These are phyloP conservation scores for Fusarium austroafricanum DNA, from an alignment of 2,329 filamentous ascomycete genomes.

Conservation along the genomic window DNA sequence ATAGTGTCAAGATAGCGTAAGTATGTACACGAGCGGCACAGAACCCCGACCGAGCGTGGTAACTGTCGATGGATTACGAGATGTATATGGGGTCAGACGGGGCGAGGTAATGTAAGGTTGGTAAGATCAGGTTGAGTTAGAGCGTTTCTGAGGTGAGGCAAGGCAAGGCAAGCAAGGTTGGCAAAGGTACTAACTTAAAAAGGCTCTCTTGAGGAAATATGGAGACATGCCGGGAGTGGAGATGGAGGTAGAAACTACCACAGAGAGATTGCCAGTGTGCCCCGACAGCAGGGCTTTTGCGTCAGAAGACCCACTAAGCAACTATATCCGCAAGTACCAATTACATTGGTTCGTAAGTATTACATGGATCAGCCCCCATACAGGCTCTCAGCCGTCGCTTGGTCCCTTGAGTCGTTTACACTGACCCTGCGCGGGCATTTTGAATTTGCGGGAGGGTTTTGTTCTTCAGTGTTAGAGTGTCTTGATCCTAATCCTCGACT, in stretches of 20 bases:
- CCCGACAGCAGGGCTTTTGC: conserved; percentile 18
- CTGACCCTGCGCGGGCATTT: conserved; percentile 18
- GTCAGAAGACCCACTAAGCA: conserved; percentile 5
- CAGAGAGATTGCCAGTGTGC: conserved; percentile 16
- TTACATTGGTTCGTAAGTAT: conserved; percentile 3
- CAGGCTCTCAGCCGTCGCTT: conserved; percentile 29
- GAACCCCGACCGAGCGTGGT: conserved; percentile 41
- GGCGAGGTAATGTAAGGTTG: conserved; percentile 33
- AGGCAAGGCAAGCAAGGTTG: conserved; percentile 22
- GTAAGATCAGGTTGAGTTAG: conserved; percentile 36
- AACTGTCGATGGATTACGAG: conserved; percentile 40
- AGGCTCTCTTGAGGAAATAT: conserved; percentile 31
- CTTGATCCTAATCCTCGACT: conserved; percentile 2
- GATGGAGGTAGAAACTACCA: conserved; percentile 29
- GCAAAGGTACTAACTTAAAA: conserved; percentile 38
- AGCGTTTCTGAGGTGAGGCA: conserved; percentile 39
- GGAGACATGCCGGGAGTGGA: conserved; percentile 21
- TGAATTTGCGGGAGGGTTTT: conserved; percentile 20
- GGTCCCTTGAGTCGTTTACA: conserved; percentile 29
- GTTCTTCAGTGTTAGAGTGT: conserved; percentile 7
- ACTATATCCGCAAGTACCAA: conserved; percentile 22
- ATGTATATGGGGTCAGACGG: conserved; percentile 41
- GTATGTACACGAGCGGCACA: conserved; percentile 40
- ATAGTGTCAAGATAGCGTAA: conserved; percentile 28
- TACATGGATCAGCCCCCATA: conserved; percentile 4